Base-by-base conservation (phyloP, 768 basidiomycete genomes). In the Kwoniella shandongensis region DNA sequence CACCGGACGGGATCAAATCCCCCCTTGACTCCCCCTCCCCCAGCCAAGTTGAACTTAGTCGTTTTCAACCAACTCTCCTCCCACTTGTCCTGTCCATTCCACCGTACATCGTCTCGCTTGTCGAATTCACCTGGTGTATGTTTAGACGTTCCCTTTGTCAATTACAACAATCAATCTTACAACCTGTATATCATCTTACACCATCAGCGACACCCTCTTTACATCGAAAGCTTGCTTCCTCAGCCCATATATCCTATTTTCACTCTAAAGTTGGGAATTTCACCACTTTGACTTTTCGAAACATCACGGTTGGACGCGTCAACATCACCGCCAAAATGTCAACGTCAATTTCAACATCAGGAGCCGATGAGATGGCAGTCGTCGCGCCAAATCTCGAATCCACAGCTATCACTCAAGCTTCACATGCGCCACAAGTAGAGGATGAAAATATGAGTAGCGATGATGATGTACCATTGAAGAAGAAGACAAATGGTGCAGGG, bases 351-450 rank as follows among this genome's bases (percentile, higher is more conserved):
- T 46, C 29, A 1, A 53, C 26, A 4, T 4, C n/a, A n/a, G n/a
- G n/a, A n/a, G n/a, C 50, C 1, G 61, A 64, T 32, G 54, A 45
- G 0, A 69, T 72, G 70, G 70, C 70, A 4, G 70, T 72, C 10
- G 53, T 46, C 5, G 70, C 70, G 12, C 70, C 70, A 15, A 65
- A 57, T 29, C 11, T 51, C 13, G 45, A 51, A 35, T 54, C 54
- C 3, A 51, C 23, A 5, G 54, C 58, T 13, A 38, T 51, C 4
- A 49, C 36, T n/a, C 15, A 38, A 40, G 58, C 59, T n/a, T 17
- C 63, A n/a, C 67, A 65, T 52, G 61, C 54, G 32, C 66, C 66
- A 13, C 54, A 67, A 45, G 65, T 67, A 7, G 36, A 65, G 13
- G 59, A 51, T 30, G 51, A 54, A 23, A 38, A 57, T 26, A 39